phyloP scores from a whole-genome alignment of 306 rosid species.

The Luffa aegyptiaca region DNA sequence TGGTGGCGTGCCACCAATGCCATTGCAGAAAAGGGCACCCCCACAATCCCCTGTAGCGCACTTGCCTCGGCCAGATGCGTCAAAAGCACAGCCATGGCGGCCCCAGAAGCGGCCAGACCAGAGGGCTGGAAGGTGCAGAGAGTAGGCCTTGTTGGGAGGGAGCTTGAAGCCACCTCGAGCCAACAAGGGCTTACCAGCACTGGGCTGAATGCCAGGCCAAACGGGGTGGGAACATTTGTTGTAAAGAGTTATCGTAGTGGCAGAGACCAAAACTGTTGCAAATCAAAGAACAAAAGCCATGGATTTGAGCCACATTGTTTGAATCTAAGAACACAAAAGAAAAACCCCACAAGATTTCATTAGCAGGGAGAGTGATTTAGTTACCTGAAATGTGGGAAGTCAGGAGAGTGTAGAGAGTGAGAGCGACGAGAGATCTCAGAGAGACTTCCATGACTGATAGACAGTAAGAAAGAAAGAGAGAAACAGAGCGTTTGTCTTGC shows the following conservation, averaged over 20 bases:
- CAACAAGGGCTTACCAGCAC: constrained; percentile 69
- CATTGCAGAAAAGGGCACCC: constrained; percentile 72
- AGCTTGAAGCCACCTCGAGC: constrained; percentile 88
- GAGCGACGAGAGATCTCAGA: constrained; percentile 18
- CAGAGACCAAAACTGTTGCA: constrained; percentile 15
- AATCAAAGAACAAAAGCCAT: not conserved
- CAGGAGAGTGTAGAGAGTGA: constrained; percentile 24
- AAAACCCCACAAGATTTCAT: not conserved
- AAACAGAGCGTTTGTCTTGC: not conserved
- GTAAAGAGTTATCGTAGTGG: constrained; percentile 31
- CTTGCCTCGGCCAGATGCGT: constrained; percentile 58
- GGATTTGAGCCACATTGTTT: not conserved
- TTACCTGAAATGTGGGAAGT: constrained; percentile 31
- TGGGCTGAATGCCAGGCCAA: constrained; percentile 90
- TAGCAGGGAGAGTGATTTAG: not conserved
- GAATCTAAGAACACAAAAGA: not conserved
- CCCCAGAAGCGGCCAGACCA: constrained; percentile 99
- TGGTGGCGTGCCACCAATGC: constrained; percentile 75
- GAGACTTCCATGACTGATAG: constrained; percentile 27
- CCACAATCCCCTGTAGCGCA: constrained; percentile 98
- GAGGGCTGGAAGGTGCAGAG: constrained; percentile 57
- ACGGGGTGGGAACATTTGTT: constrained; percentile 85
- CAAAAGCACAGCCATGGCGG: constrained; percentile 85
- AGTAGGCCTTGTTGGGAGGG: constrained; percentile 38
- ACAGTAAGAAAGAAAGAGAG: not conserved